Conservation (phyloP, 1,284 basidiomycete genomes). For the Fomitopsis palustris region DNA sequence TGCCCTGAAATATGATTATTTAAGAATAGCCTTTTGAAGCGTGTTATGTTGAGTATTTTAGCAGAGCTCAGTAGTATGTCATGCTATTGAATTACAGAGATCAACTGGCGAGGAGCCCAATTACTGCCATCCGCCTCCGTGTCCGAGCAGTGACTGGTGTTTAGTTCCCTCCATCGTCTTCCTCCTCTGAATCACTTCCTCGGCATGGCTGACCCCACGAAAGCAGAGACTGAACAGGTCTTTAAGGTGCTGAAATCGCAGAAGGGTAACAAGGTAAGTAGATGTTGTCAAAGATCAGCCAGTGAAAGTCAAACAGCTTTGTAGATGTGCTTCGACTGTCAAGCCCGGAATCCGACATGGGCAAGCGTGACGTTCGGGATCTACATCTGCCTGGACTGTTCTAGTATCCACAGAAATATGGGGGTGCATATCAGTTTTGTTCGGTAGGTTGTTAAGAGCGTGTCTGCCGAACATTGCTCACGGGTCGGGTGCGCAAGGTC, state of each 20-base stretch:
- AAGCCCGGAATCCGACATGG: constrained; percentile 97
- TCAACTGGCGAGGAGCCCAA: no score
- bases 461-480: not conserved
- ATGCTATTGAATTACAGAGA: not conserved
- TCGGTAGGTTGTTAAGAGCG: constrained; percentile 51
- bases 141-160: not conserved
- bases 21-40: no score
- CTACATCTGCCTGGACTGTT: constrained; percentile 98
- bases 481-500: constrained; percentile 52
- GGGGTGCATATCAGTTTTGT: constrained; percentile 99
- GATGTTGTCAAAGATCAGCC: not conserved
- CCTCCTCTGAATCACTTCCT: not conserved
- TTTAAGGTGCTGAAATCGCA: constrained; percentile 77
- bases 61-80: no score
- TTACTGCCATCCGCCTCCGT: no score
- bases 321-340: constrained; percentile 95
- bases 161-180: not conserved
- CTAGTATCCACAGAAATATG: constrained; percentile 92
- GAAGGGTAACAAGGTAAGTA: constrained; percentile 84
- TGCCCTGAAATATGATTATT: not conserved
- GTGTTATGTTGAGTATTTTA: no score
- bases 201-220: constrained; percentile 67
- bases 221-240: constrained; percentile 74
- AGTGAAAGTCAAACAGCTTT: not conserved
- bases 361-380: constrained; percentile 95